A percentile compares a stretch with the other conserved stretches of the same genome.
These are phyloP conservation scores for Micractinium conductrix DNA, from an alignment of 139 green algal genomes.

Conservation along the genomic window DNA sequence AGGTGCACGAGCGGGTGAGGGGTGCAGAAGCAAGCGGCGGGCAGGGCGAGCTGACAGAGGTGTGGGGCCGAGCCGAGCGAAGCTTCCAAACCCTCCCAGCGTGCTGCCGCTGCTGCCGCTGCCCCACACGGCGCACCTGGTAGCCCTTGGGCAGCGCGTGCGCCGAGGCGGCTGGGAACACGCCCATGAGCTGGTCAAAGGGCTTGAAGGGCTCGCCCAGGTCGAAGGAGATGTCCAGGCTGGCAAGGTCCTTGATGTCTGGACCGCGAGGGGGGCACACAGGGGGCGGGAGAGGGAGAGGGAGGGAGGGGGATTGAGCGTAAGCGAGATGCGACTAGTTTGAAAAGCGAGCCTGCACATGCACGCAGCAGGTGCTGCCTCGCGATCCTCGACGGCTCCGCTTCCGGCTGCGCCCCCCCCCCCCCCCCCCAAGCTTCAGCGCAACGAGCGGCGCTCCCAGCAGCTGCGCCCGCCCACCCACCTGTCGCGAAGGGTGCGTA, in stretches of 20 bases:
- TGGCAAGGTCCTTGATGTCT: constrained; percentile 78
- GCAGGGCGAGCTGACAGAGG: no score
- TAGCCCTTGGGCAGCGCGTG: constrained; percentile 82
- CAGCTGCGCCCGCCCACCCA: constrained; percentile 5
- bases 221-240: constrained; percentile 82
- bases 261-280: neutral
- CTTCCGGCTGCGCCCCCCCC: no score
- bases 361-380: no score
- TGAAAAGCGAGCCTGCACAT: neutral
- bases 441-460: no score
- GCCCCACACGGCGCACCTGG: neutral
- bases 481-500: constrained; percentile 98
- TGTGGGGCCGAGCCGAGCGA: no score
- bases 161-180: constrained; percentile 90
- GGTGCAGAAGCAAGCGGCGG: no score
- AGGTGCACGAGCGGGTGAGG: no score
- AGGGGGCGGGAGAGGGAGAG: neutral
- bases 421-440: no score
- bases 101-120: neutral
- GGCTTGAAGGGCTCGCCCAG: constrained; percentile 92
- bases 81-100: no score
- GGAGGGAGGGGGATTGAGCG: neutral
- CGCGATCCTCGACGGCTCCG: no score
- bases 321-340: neutral
- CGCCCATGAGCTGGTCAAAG: constrained; percentile 99